phyloP scores from a whole-genome alignment of 1,284 basidiomycete species.

The Leccinum solheimii region DNA sequence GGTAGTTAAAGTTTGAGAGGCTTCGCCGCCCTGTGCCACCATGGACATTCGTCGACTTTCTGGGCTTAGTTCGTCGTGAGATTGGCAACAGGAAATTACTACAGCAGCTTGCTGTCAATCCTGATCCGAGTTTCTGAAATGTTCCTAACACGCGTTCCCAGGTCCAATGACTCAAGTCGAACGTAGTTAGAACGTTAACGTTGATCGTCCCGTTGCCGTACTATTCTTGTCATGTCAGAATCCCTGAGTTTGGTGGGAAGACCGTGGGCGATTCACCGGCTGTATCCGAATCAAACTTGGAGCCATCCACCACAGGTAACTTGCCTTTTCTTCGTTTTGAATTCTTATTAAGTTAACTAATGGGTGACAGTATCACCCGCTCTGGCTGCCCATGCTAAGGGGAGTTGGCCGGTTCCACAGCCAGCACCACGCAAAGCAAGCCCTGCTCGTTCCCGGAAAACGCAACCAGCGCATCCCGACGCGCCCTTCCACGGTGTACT shows the following conservation, averaged over 20 bases:
- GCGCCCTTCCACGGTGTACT: constrained; percentile 1
- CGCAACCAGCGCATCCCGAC: constrained; percentile 11
- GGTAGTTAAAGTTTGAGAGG: not conserved
- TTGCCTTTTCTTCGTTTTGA: not conserved
- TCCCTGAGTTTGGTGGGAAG: not conserved
- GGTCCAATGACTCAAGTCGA: not conserved
- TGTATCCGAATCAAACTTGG: constrained; percentile 15
- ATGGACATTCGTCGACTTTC: not conserved
- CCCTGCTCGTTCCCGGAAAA: constrained; percentile 21
- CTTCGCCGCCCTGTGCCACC: not conserved
- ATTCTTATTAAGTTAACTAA: not conserved
- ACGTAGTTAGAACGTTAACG: constrained; percentile 1
- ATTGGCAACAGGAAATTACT: constrained; percentile 7
- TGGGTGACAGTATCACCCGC: constrained; percentile 35
- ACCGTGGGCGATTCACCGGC: constrained; percentile 13
- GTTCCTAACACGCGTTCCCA: constrained; percentile 4
- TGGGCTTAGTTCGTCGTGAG: not conserved
- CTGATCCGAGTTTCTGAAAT: not conserved
- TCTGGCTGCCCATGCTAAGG: constrained; percentile 73
- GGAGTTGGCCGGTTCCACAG: constrained; percentile 54
- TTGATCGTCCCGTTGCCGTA: constrained; percentile 3
- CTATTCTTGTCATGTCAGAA: constrained; percentile 8
- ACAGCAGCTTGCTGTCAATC: not conserved
- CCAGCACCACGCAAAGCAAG: constrained; percentile 48
- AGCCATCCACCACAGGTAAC: not conserved